A percentile compares a stretch with the other conserved stretches of the same genome.
phyloP scores from a whole-genome alignment of 345 rosid species.

The Dipteronia dyeriana region DNA sequence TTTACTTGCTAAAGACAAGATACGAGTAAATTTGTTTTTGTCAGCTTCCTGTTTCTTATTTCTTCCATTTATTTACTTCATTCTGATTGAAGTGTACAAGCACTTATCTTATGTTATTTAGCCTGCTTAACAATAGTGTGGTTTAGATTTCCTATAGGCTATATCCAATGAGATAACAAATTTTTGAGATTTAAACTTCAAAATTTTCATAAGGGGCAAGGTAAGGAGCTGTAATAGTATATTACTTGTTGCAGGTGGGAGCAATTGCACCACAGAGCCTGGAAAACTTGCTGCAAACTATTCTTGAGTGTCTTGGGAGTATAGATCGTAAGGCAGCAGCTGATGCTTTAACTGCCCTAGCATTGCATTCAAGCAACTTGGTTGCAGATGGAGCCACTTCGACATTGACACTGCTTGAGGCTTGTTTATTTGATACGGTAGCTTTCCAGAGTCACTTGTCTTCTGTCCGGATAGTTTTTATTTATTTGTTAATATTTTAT shows the following conservation, averaged over 20 bases:
- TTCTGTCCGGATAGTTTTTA: not conserved
- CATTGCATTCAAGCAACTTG: slow-evolving; percentile 74
- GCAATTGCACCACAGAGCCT: slow-evolving; percentile 86
- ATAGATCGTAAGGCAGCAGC: too few species aligned
- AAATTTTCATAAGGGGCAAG: not conserved
- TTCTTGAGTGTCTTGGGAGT: slow-evolving; percentile 87
- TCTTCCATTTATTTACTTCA: not conserved
- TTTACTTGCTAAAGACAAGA: not conserved
- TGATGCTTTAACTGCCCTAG: slow-evolving; percentile 77
- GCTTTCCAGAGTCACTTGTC: slow-evolving; percentile 2
- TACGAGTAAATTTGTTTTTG: not conserved
- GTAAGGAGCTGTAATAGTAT: slow-evolving; percentile 3
- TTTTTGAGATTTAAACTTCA: not conserved
- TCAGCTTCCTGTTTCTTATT: not conserved
- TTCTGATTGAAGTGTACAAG: not conserved
- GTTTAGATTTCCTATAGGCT: not conserved
- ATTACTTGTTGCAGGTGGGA: slow-evolving; percentile 62
- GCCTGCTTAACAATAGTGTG: not conserved
- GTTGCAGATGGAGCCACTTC: slow-evolving; percentile 63
- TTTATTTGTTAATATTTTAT: too few species aligned
- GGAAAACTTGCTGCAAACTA: slow-evolving; percentile 74
- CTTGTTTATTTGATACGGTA: slow-evolving; percentile 95
- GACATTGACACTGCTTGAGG: slow-evolving; percentile 71
- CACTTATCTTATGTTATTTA: too few species aligned
- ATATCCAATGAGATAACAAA: not conserved